Base-by-base conservation (phyloP, 2,329 filamentous ascomycete species). In the Delphinella strobiligena region DNA sequence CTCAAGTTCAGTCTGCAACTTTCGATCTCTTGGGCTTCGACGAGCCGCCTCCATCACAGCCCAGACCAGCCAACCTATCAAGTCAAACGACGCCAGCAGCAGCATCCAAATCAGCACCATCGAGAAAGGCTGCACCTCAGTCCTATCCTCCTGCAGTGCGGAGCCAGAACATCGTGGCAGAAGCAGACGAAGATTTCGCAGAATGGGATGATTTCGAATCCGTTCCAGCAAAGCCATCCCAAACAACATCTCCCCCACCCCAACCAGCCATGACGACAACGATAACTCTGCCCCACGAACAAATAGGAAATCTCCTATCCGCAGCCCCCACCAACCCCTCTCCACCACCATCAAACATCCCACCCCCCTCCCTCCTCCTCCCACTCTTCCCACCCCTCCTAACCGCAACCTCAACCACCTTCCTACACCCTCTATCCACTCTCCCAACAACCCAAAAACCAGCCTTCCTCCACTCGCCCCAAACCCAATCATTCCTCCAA, bases 301-400 rank as follows among this genome's bases (percentile, higher is more conserved):
- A 38, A 18, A 19, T 38, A 15, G 34, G 29, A 14, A 30, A 37
- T 19, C 31, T 41, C 4, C 38, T 34, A 15, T 19, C 33, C 19
- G 24, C 24, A 24, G 39, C 16, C 19, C 31, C 17, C 34, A 43
- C 32, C 22, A 5, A 16, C 19, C 34, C 40, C 4, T 36, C 45
- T 27, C 51, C 38, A 47, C 36, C 49, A 55, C 59, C 87, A 4
- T 85, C 78, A 14, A 95, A 94, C 53, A 78, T 95, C 5, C 89
- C 89, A 8, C 89, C 89, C 4, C 89, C 89, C 1, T 84, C 84
- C 1, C 71, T 93, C 15, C 67, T 96, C 11, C 69, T 96, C 16
- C 78, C 82, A 7, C 60, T 86, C 5, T 86, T 94, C 48, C 77
- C 84, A 0, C 66, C 74, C 5, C 63, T 93, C 4, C 75, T 94